Percentiles rank a stretch among this genome's conserved stretches.
phyloP scores from a whole-genome alignment of 2,329 filamentous ascomycete genomes.

The Trichoderma sp. region DNA sequence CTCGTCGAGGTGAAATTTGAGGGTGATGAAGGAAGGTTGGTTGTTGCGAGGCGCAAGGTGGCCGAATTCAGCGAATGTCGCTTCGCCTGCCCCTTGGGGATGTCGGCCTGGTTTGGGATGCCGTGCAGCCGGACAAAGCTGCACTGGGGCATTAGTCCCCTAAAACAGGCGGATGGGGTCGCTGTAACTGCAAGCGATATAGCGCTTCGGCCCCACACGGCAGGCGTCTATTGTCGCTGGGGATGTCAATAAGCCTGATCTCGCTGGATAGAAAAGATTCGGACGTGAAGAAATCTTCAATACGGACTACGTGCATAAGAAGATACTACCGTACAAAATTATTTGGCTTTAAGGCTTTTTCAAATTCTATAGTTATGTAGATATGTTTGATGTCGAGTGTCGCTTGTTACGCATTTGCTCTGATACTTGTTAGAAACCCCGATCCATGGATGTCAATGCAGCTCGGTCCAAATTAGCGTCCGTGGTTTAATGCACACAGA shows the following conservation, averaged over 20 bases:
- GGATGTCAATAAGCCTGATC: background rate
- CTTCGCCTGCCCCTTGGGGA: slow-evolving; percentile 7
- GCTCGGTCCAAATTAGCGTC: background rate
- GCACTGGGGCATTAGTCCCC: background rate
- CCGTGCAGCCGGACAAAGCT: background rate
- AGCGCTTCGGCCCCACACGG: slow-evolving; percentile 12
- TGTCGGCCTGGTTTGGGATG: background rate
- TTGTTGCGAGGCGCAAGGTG: slow-evolving; percentile 20
- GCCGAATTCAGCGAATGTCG: slow-evolving; percentile 6
- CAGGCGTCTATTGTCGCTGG: slow-evolving; percentile 12
- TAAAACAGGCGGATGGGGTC: background rate
- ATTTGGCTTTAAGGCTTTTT: background rate
- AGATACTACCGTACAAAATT: background rate
- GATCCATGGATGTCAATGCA: background rate
- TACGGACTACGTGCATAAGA: background rate
- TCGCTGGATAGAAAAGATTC: background rate
- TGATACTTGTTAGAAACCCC: background rate
- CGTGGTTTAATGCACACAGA: background rate
- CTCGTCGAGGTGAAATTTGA: background rate
- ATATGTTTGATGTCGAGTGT: background rate
- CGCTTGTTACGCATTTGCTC: background rate
- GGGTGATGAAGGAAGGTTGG: background rate
- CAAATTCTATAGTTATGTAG: background rate
- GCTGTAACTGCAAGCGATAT: slow-evolving; percentile 16
- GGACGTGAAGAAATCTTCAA: background rate